A percentile compares a stretch with the other conserved stretches of the same genome.
phyloP scores from a whole-genome alignment of 176 grass and related monocot genomes.

The Carex scoparia region DNA sequence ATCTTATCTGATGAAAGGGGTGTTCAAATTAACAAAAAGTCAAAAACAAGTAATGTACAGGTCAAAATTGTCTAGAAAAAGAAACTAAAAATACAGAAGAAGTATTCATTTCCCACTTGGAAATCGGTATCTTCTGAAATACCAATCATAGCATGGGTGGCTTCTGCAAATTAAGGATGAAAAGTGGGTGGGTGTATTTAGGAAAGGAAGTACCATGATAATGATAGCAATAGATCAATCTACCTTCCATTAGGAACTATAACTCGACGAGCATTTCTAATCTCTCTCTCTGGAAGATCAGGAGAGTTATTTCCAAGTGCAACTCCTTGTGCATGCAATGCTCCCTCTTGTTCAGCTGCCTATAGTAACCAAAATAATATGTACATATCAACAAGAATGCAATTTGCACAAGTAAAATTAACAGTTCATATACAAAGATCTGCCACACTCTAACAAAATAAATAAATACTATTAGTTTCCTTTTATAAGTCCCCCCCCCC shows the following conservation, averaged over 20 bases:
- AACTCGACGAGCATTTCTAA: constrained; percentile 21
- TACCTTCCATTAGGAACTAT: constrained; percentile 48
- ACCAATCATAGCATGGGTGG: not conserved
- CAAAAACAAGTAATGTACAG: not conserved
- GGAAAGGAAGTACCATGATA: not conserved
- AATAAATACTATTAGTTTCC: not conserved
- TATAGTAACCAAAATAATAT: constrained; percentile 28
- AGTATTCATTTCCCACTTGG: not conserved
- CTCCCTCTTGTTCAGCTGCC: constrained; percentile 48
- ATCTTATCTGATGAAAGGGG: not conserved
- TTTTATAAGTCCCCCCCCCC: not conserved
- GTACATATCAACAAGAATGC: constrained; percentile 3
- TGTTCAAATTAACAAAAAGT: not conserved
- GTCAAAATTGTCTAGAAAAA: not conserved
- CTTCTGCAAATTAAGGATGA: not conserved
- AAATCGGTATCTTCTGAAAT: not conserved
- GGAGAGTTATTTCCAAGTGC: constrained; percentile 33
- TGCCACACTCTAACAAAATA: not conserved
- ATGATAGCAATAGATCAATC: constrained; percentile 27
- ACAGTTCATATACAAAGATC: constrained; percentile 4
- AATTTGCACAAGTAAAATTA: constrained; percentile 21
- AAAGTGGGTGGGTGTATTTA: not conserved
- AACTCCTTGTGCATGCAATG: constrained; percentile 34
- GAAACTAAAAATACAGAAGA: not conserved
- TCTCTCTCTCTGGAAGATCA: constrained; percentile 46